Conservation (phyloP, 805 yeast genomes). For the Wickerhamomyces hampshirensis region DNA sequence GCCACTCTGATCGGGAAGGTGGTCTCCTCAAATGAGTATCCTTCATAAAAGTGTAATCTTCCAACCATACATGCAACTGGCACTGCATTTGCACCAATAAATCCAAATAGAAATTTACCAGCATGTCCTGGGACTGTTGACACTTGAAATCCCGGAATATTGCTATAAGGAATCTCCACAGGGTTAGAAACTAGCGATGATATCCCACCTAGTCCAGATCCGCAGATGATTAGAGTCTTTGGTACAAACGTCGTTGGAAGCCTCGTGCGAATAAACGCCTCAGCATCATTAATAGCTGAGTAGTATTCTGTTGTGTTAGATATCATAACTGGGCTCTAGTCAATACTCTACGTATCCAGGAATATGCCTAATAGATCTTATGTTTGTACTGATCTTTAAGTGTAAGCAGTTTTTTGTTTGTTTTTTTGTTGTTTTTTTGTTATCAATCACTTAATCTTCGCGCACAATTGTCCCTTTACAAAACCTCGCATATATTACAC, state of each 20-base stretch:
- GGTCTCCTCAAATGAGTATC: slow-evolving; percentile 75
- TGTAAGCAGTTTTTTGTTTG: no score
- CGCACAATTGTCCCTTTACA: no score
- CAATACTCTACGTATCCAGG: no score
- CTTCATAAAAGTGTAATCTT: slow-evolving; percentile 88
- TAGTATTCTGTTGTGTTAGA: slow-evolving; percentile 10
- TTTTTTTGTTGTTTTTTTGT: no score
- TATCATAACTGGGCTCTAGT: no score
- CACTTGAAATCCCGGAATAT: slow-evolving; percentile 73
- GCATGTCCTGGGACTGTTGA: slow-evolving; percentile 91
- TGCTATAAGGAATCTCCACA: slow-evolving; percentile 52
- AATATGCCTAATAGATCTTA: no score
- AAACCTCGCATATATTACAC: no score
- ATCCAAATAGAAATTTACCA: slow-evolving; percentile 78
- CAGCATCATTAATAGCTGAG: slow-evolving; percentile 14
- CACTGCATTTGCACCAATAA: slow-evolving; percentile 58
- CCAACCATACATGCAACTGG: slow-evolving; percentile 95
- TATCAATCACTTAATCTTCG: no score
- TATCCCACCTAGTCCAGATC: slow-evolving; percentile 91
- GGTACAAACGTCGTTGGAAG: slow-evolving; percentile 35
- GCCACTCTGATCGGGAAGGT: slow-evolving; percentile 84
- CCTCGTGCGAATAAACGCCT: slow-evolving; percentile 9
- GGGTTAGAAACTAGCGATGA: slow-evolving; percentile 39
- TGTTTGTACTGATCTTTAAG: no score
- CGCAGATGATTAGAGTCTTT: slow-evolving; percentile 77